These are phyloP conservation scores for Zygnema circumcarinatum DNA, from an alignment of 139 green algal species.

Conservation along the genomic window DNA sequence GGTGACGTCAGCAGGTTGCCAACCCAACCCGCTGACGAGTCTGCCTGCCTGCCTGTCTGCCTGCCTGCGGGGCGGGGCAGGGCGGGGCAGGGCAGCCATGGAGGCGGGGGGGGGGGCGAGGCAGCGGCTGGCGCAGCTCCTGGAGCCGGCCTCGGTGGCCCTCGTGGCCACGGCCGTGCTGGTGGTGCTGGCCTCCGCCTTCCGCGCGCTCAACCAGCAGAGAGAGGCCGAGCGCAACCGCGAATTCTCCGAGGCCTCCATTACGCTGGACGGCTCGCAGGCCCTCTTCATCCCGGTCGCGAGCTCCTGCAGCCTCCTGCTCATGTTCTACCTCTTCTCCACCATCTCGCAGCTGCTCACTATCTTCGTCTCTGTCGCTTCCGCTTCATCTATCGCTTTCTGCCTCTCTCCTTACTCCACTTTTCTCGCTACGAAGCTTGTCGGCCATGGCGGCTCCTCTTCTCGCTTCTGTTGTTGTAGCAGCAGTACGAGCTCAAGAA, in stretches of 20 bases:
- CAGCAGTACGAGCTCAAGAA: background rate
- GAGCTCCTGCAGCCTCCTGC: constrained; percentile 44
- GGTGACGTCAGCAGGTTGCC: too few species aligned
- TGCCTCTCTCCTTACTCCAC: constrained; percentile 33
- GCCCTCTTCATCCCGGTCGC: constrained; percentile 52
- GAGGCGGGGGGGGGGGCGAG: too few species aligned
- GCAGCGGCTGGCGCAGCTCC: too few species aligned
- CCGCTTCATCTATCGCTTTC: constrained; percentile 51
- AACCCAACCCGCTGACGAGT: too few species aligned
- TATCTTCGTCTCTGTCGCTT: constrained; percentile 37
- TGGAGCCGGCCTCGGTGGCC: constrained; percentile 46
- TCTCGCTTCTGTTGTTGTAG: background rate
- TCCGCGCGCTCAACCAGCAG: constrained; percentile 35
- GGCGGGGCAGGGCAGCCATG: too few species aligned
- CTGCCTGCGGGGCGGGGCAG: too few species aligned
- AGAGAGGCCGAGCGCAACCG: constrained; percentile 37
- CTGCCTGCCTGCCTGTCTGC: too few species aligned
- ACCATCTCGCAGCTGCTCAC: constrained; percentile 50
- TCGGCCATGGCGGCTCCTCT: background rate
- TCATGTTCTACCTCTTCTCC: constrained; percentile 63
- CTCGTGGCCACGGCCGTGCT: constrained; percentile 45
- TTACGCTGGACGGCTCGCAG: constrained; percentile 44
- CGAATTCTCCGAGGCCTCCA: constrained; percentile 11
- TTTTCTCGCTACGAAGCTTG: constrained; percentile 5
- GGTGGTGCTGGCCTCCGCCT: constrained; percentile 39